Evolutionary conservation across 2,329 filamentous ascomycete species (phyloP).

Genomic region (Macrophomina phaseolina): DNA sequence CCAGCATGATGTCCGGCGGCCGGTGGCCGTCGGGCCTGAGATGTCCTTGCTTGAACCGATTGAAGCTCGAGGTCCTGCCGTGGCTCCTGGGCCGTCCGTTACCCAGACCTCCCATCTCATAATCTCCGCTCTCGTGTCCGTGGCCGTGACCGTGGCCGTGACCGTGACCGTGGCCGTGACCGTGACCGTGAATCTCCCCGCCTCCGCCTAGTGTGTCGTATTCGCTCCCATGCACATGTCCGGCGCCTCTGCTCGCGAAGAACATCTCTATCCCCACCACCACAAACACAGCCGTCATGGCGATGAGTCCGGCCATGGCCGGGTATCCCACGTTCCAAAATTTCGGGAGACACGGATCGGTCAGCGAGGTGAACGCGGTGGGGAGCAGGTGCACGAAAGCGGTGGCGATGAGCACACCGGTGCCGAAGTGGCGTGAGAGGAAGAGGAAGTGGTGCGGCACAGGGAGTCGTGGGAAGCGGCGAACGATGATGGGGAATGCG

Average conservation of each 20-base stretch:
- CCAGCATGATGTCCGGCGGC: constrained; percentile 40
- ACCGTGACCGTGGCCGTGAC: constrained; percentile 19
- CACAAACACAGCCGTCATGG: constrained; percentile 53
- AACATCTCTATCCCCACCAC: constrained; percentile 90
- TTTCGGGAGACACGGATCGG: constrained; percentile 46
- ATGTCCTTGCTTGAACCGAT: constrained; percentile 35
- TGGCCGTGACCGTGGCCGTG: constrained; percentile 27
- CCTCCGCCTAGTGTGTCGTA: constrained; percentile 52
- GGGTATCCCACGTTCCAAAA: constrained; percentile 49
- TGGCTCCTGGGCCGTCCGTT: constrained; percentile 34
- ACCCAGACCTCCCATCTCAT: constrained; percentile 5
- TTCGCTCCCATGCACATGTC: constrained; percentile 62
- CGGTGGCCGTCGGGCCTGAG: constrained; percentile 27
- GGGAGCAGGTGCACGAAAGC: constrained; percentile 50
- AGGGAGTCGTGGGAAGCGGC: constrained; percentile 44
- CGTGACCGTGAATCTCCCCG: constrained; percentile 24
- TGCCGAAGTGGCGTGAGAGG: constrained; percentile 48
- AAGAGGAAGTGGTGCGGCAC: constrained; percentile 49
- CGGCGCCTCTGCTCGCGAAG: constrained; percentile 73
- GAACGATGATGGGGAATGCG: constrained; percentile 48
- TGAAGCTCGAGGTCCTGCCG: constrained; percentile 40
- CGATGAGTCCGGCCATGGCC: constrained; percentile 47
- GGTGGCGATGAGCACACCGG: constrained; percentile 48
- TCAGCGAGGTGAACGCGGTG: constrained; percentile 47
- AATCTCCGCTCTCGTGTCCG: background rate